These are phyloP conservation scores for Nicotiana obtusifolia DNA, from an alignment of 257 asterid species.

Conservation along the genomic window DNA sequence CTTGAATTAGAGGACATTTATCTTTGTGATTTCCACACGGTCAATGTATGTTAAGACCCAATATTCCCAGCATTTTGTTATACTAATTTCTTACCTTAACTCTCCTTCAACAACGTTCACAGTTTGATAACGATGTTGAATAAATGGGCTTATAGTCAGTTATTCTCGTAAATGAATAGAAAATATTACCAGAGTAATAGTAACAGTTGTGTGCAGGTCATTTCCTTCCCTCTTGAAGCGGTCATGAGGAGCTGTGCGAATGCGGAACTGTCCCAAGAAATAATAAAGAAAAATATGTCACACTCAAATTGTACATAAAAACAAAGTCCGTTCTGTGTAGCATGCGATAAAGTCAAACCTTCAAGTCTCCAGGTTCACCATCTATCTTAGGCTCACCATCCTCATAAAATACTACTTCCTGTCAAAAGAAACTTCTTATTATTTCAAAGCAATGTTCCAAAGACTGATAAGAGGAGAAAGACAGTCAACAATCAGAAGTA, in stretches of 20 bases:
- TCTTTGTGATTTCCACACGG: not conserved
- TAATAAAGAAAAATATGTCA: not conserved
- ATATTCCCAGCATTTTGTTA: not conserved
- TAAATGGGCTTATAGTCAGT: not conserved
- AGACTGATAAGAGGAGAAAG: not conserved
- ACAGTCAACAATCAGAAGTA: not conserved
- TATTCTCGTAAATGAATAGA: not conserved
- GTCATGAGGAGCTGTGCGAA: constrained; percentile 89
- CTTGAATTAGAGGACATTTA: not conserved
- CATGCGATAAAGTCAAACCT: constrained; percentile 42
- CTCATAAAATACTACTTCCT: constrained; percentile 90
- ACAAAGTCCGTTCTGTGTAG: not conserved
- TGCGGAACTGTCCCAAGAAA: constrained; percentile 54
- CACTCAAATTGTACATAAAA: not conserved
- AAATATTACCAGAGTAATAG: constrained; percentile 66
- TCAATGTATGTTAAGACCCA: not conserved
- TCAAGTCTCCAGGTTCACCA: constrained; percentile 96
- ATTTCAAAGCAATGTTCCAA: not conserved
- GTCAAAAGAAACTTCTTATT: constrained; percentile 10
- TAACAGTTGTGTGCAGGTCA: constrained; percentile 73
- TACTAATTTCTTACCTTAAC: not conserved
- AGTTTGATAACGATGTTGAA: not conserved
- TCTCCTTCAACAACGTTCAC: not conserved
- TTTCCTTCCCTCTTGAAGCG: constrained; percentile 81
- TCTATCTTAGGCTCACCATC: constrained; percentile 94